phyloP scores from a whole-genome alignment of 805 yeast genomes.

The Hanseniaspora singularis region DNA sequence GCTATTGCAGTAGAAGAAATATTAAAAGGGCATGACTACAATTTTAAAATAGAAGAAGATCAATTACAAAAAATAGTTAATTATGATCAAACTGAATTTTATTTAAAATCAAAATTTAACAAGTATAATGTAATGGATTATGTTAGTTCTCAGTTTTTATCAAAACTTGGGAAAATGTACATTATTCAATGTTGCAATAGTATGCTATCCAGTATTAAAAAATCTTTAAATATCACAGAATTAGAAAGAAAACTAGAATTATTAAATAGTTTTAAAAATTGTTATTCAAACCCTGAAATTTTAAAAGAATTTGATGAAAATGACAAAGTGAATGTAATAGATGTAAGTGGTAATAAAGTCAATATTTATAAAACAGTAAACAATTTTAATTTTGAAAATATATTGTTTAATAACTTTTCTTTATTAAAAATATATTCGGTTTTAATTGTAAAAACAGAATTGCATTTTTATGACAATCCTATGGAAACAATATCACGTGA shows the following conservation, averaged over 20 bases:
- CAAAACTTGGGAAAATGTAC: not conserved
- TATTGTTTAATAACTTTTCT: not conserved
- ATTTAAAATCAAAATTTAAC: no score
- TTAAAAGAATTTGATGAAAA: not conserved
- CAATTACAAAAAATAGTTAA: no score
- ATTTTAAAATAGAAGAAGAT: no score
- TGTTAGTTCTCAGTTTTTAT: not conserved
- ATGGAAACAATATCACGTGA: not conserved
- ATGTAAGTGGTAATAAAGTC: not conserved
- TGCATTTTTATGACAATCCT: not conserved
- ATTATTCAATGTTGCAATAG: not conserved
- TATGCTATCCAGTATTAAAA: not conserved
- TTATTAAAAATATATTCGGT: not conserved
- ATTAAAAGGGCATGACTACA: no score
- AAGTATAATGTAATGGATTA: no score
- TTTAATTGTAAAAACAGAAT: not conserved
- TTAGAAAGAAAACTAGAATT: not conserved
- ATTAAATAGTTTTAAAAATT: not conserved
- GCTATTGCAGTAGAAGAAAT: no score
- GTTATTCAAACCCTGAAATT: not conserved
- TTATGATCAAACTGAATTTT: no score
- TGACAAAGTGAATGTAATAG: not conserved
- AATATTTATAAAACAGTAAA: not conserved
- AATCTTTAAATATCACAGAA: not conserved
- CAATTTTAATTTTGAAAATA: not conserved